These are phyloP conservation scores for Spergularia marina DNA, from an alignment of 148 eudicot genomes.

Conservation along the genomic window DNA sequence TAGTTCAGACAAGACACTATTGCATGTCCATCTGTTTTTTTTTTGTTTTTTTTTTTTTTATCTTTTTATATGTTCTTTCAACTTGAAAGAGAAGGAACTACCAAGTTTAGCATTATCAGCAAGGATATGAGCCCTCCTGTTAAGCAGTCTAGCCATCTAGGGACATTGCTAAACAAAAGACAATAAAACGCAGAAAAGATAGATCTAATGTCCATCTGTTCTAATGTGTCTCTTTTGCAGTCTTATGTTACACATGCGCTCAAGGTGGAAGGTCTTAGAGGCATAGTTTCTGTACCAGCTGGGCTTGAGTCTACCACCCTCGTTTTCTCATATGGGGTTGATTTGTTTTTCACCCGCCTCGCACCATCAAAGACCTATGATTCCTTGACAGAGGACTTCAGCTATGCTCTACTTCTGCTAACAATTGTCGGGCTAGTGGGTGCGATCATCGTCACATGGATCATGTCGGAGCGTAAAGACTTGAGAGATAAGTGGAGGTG, in stretches of 20 bases:
- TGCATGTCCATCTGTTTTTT: not conserved
- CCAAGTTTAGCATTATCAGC: too few relatives aligned
- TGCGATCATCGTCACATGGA: conserved; percentile 86
- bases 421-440: conserved; percentile 79
- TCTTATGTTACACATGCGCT: conserved; percentile 80
- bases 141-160: too few relatives aligned
- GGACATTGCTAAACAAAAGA: too few relatives aligned
- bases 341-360: conserved; percentile 76
- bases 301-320: conserved; percentile 96
- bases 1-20: not conserved
- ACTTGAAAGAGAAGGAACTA: too few relatives aligned
- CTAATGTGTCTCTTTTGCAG: conserved; percentile 41
- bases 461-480: conserved; percentile 87
- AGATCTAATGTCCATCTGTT: not conserved
- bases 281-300: conserved; percentile 73
- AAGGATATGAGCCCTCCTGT: too few relatives aligned
- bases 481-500: conserved; percentile 96
- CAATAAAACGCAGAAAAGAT: too few relatives aligned
- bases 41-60: too few relatives aligned
- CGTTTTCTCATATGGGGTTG: conserved; percentile 81
- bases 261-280: conserved; percentile 93
- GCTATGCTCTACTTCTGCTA: conserved; percentile 82
- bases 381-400: conserved; percentile 95
- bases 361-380: conserved; percentile 94
- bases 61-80: too few relatives aligned